Conservation (phyloP, 768 basidiomycete genomes). For the Panellus pusillus region DNA sequence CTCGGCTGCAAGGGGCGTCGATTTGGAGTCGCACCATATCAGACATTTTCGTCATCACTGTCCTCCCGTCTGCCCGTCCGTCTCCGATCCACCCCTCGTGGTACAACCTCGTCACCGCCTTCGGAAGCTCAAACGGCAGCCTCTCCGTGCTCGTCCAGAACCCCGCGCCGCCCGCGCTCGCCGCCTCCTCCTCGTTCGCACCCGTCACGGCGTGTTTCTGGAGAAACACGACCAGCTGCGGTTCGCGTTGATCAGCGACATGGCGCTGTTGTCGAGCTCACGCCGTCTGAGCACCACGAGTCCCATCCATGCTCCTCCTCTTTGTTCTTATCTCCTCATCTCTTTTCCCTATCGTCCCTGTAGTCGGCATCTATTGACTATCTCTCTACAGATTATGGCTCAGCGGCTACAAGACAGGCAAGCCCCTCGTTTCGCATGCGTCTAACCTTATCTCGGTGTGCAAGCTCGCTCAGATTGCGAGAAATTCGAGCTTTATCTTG, state of each 20-base stretch:
- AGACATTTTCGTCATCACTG: too few species aligned
- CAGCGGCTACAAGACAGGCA: slow-evolving; percentile 51
- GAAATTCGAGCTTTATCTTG: slow-evolving; percentile 44
- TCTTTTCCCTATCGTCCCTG: not conserved
- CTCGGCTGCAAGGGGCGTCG: too few species aligned
- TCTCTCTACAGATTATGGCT: slow-evolving; percentile 52
- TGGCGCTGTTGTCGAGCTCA: too few species aligned
- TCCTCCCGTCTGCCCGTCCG: too few species aligned
- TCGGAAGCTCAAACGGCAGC: slow-evolving; percentile 54
- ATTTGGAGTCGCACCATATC: too few species aligned
- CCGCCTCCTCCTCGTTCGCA: slow-evolving; percentile 36
- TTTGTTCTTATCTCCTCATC: not conserved
- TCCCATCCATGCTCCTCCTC: too few species aligned
- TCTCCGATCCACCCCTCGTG: slow-evolving; percentile 65
- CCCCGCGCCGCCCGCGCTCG: slow-evolving; percentile 38
- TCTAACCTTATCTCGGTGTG: slow-evolving; percentile 52
- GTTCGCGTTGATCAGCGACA: slow-evolving; percentile 52
- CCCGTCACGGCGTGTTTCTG: slow-evolving; percentile 57
- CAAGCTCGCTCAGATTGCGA: slow-evolving; percentile 46
- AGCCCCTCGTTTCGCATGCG: slow-evolving; percentile 48
- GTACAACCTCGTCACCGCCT: slow-evolving; percentile 49
- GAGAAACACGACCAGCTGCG: slow-evolving; percentile 72
- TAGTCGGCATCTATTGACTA: not conserved
- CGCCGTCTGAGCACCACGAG: too few species aligned
- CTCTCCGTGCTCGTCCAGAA: slow-evolving; percentile 33